A percentile compares a stretch with the other conserved stretches of the same genome.
Evolutionary conservation across 2,329 filamentous ascomycete species (phyloP).

Genomic region (Chaetomiaceae sp.): DNA sequence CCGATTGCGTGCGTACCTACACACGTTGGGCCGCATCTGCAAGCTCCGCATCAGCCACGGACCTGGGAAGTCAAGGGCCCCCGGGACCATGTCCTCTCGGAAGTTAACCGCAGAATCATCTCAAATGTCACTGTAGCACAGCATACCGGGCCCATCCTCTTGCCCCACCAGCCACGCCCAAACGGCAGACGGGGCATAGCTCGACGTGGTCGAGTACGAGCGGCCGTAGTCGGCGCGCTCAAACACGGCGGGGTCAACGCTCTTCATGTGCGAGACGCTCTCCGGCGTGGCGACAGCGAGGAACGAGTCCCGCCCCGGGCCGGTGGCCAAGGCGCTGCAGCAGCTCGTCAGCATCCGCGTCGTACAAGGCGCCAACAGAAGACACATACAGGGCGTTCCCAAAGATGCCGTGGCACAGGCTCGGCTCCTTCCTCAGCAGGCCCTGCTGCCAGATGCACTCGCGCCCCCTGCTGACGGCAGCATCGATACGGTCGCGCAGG

Average conservation of each 20-base stretch:
- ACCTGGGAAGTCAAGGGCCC: too few relatives aligned
- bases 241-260: constrained; percentile 22
- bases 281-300: constrained; percentile 49
- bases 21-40: too few relatives aligned
- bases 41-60: too few relatives aligned
- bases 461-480: constrained; percentile 41
- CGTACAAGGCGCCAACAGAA: not conserved
- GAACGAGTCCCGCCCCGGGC: constrained; percentile 41
- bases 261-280: constrained; percentile 39
- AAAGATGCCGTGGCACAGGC: constrained; percentile 53
- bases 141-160: constrained; percentile 18
- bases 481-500: constrained; percentile 43
- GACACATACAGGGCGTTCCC: constrained; percentile 47
- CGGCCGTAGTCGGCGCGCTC: constrained; percentile 26
- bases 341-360: not conserved
- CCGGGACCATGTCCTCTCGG: too few relatives aligned
- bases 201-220: constrained; percentile 22
- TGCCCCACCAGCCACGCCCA: constrained; percentile 25
- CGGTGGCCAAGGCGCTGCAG: constrained; percentile 14
- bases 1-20: too few relatives aligned
- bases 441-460: constrained; percentile 47
- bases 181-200: constrained; percentile 24
- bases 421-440: constrained; percentile 54
- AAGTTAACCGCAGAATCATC: too few relatives aligned
- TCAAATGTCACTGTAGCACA: constrained; percentile 26